Evolutionary conservation across 495 filamentous ascomycete genomes (phyloP), one percentile per base, ranked within the genome.

Genomic region (Pseudevernia furfuracea): DNA sequence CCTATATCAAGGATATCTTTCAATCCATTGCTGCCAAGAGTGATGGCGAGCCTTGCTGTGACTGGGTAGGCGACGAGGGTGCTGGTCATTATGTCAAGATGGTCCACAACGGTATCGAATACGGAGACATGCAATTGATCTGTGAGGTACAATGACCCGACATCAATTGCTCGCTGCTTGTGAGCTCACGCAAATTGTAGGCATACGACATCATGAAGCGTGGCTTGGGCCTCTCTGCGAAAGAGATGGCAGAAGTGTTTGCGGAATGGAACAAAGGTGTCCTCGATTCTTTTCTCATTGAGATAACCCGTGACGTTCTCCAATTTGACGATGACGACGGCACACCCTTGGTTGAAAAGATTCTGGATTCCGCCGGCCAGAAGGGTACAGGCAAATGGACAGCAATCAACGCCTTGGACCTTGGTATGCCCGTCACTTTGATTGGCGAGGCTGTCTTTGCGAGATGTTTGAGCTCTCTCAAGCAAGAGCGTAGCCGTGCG

Each of bases 341-440:
- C 65, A 86, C 82, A 59, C 77, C 95, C 23, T 86, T 98, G 61
- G 88, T 98, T 58, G 94, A 97, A 83, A 97, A 98, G 85, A 98
- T 98, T 72, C 85, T 98, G 57, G 94, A 98, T 82, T 89, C 94
- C 76, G 94, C 94, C 71, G 94, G 94, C 69, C 94, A 98, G 84
- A 98, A 98, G 84, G 94, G 94, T 80, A 98, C 94, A 70, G 94
- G 94, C 78, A 98, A 98, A 82, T 98, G 94, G 94, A 98, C 94
- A 65, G 95, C 95, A 67, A 93, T 98, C 80, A 98, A 98, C 76
- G 93, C 94, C 64, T 86, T 98, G 62, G 94, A 98, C 77, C 87
- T 98, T 59, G 94, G 94, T 69, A 97, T 97, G 93, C 94, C 94
- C 71, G 94, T 98, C 69, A 97, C 94, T 63, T 80, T 98, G 68